phyloP scores from a whole-genome alignment of 78 protist genomes.

The Salpingoeca rosetta region DNA sequence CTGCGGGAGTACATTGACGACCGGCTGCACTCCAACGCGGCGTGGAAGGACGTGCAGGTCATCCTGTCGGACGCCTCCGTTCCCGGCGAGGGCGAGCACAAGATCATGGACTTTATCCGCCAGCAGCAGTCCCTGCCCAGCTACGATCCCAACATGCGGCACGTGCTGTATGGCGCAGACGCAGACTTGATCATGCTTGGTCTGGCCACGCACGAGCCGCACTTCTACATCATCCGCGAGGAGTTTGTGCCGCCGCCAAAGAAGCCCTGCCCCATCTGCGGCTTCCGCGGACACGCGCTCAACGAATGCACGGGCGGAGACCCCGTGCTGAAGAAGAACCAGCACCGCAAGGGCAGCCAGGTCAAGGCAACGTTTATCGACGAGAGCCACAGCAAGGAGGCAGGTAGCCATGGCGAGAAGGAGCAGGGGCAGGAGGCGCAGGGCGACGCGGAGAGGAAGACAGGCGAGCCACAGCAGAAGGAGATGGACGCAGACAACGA shows the following conservation, averaged over 20 bases:
- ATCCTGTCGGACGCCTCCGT: conserved; percentile 71
- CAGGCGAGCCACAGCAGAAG: too few species aligned
- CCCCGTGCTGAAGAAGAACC: background rate
- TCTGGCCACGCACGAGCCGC: conserved; percentile 96
- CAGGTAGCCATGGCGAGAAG: too few species aligned
- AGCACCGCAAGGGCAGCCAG: background rate
- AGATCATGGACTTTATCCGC: conserved; percentile 94
- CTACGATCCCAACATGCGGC: conserved; percentile 73
- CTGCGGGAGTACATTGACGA: conserved; percentile 66
- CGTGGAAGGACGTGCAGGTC: conserved; percentile 59
- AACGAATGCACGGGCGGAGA: background rate
- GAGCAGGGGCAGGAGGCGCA: too few species aligned
- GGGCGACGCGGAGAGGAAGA: too few species aligned
- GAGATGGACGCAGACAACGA: too few species aligned
- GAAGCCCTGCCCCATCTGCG: conserved; percentile 11
- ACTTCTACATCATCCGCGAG: conserved; percentile 86
- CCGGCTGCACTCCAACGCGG: conserved; percentile 67
- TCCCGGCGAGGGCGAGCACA: conserved; percentile 99
- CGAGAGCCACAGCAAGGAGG: background rate
- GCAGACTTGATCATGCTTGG: conserved; percentile 98
- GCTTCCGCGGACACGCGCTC: conserved; percentile 8
- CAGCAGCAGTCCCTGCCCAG: conserved; percentile 50
- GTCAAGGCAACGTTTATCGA: background rate
- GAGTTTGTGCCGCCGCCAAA: conserved; percentile 7
- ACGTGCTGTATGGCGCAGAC: conserved; percentile 74